These are phyloP conservation scores for Fusarium coffeatum DNA, from an alignment of 2,329 filamentous ascomycete species.

Conservation along the genomic window DNA sequence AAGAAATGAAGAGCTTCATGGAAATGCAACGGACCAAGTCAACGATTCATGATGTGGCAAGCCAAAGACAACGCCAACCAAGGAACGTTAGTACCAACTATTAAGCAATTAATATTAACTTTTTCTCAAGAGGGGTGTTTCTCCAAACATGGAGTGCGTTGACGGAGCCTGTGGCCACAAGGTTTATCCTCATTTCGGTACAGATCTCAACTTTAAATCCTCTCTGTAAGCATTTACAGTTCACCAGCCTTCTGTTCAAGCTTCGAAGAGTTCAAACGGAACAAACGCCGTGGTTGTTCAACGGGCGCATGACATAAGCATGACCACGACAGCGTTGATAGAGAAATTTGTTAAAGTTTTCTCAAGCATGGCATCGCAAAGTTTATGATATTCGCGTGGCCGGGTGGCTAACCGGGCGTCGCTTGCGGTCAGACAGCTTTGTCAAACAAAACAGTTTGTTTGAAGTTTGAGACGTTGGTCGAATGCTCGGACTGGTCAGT, in stretches of 20 bases:
- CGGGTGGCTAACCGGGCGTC: constrained; percentile 12
- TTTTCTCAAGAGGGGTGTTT: constrained; percentile 2
- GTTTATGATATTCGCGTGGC: constrained; percentile 3
- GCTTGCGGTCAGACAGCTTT: constrained; percentile 17
- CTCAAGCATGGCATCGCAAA: constrained; percentile 13
- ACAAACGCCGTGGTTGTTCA: constrained; percentile 7
- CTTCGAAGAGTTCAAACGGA: background rate
- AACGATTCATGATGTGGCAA: constrained; percentile 13
- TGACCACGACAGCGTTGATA: background rate
- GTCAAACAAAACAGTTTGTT: constrained; percentile 28
- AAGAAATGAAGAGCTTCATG: constrained; percentile 20
- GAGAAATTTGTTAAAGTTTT: background rate
- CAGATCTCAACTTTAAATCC: constrained; percentile 32
- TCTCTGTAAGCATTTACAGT: constrained; percentile 6
- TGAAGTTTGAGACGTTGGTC: constrained; percentile 29
- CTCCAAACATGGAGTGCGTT: background rate
- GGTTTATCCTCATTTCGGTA: constrained; percentile 19
- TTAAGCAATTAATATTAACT: background rate
- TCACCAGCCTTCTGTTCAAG: constrained; percentile 7
- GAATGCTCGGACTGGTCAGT: constrained; percentile 13
- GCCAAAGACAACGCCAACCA: background rate
- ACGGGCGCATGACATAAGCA: background rate
- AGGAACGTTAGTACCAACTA: constrained; percentile 5
- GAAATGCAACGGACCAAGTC: background rate
- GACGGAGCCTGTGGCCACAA: background rate